Conservation (phyloP, 1,139 yeast species). For the Hansenula sp. region DNA sequence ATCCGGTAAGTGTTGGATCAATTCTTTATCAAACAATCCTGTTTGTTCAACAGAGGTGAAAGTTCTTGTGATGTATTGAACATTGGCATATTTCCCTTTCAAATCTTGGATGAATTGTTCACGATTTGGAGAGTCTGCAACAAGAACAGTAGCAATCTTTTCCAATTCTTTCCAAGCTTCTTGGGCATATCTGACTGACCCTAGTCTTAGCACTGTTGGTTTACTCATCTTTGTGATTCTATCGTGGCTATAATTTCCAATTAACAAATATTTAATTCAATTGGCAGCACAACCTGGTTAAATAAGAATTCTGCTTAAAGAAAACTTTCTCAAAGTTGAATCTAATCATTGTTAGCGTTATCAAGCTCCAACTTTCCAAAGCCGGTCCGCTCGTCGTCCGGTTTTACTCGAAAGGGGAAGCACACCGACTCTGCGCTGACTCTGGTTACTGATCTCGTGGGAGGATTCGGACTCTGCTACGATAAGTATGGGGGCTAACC, state of each 20-base stretch:
- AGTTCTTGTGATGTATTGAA: constrained; percentile 49
- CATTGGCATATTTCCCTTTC: constrained; percentile 37
- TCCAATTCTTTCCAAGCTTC: constrained; percentile 51
- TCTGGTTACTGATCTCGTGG: neutral
- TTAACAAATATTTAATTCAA: too few species aligned
- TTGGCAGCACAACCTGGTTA: too few species aligned
- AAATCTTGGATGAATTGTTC: constrained; percentile 47
- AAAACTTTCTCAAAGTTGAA: too few species aligned
- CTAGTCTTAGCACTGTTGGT: constrained; percentile 60
- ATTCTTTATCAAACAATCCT: constrained; percentile 75
- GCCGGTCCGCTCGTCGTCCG: too few species aligned
- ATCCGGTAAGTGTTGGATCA: constrained; percentile 56
- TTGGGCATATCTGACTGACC: constrained; percentile 48
- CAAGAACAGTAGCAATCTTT: constrained; percentile 46
- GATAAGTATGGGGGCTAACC: too few species aligned
- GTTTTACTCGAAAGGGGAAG: too few species aligned
- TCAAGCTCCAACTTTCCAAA: too few species aligned
- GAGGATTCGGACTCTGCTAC: constrained; percentile 11
- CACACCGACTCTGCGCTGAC: too few species aligned
- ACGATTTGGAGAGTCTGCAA: constrained; percentile 42
- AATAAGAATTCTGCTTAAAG: too few species aligned
- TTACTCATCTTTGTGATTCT: constrained; percentile 22
- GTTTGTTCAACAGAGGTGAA: constrained; percentile 45
- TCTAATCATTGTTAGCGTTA: too few species aligned
- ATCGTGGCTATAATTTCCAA: neutral